Percentiles rank a stretch among this genome's conserved stretches.
These are phyloP conservation scores for Plasmodium berghei DNA, from an alignment of 169 alveolate genomes.

Conservation along the genomic window DNA sequence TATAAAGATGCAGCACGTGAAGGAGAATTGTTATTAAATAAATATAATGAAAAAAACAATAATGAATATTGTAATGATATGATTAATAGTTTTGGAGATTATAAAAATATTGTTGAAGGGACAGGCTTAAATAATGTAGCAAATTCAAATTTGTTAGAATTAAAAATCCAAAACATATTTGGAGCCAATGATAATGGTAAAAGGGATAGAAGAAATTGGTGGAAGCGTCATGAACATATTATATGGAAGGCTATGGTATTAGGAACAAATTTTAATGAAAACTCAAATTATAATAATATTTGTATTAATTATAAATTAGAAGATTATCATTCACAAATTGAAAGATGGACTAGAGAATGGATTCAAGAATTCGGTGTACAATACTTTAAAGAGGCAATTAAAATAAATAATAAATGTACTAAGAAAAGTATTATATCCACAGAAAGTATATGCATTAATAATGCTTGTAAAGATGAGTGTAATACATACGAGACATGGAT, in stretches of 20 bases:
- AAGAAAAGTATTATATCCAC: neutral
- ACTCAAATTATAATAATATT: neutral
- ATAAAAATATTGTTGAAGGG: conserved; percentile 1
- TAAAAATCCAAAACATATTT: neutral
- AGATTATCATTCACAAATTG: neutral
- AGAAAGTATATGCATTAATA: neutral
- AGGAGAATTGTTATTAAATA: neutral
- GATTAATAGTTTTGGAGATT: neutral
- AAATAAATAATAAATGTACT: neutral
- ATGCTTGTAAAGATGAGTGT: neutral
- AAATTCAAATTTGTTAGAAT: neutral
- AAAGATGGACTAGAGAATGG: conserved; percentile 5
- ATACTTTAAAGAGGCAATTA: neutral
- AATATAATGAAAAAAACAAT: neutral
- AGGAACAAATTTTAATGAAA: neutral
- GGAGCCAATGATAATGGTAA: neutral
- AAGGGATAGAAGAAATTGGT: neutral
- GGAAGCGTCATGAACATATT: neutral
- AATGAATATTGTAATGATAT: neutral
- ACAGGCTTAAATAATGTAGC: neutral
- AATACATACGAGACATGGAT: neutral
- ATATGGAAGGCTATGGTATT: neutral
- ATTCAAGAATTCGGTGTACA: neutral
- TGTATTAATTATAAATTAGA: neutral
- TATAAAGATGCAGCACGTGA: neutral